These are phyloP conservation scores for Alternaria rosae DNA, from an alignment of 2,329 filamentous ascomycete genomes.

Conservation along the genomic window DNA sequence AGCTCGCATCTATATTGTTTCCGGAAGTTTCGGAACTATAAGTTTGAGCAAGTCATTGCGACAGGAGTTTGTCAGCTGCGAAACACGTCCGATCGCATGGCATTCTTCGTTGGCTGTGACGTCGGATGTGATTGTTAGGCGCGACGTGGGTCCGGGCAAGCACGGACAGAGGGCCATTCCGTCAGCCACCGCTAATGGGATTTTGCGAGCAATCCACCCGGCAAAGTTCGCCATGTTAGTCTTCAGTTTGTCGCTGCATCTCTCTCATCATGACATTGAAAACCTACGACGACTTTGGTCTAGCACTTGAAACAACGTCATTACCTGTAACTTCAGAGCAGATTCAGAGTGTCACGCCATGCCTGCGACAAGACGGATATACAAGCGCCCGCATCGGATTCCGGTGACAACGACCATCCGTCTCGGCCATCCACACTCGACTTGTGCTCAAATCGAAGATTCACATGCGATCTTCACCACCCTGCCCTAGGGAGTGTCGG, in stretches of 20 bases:
- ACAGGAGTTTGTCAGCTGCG: slow-evolving; percentile 38
- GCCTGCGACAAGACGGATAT: slow-evolving; percentile 11
- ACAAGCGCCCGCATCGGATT: slow-evolving; percentile 17
- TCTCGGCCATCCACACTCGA: slow-evolving; percentile 15
- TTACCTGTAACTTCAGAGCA: slow-evolving; percentile 3
- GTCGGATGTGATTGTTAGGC: slow-evolving; percentile 15
- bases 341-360: slow-evolving; percentile 12
- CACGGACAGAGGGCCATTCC: slow-evolving; percentile 5
- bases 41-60: slow-evolving; percentile 24
- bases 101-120: slow-evolving; percentile 24
- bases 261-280: neutral
- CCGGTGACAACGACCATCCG: slow-evolving; percentile 20
- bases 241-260: neutral
- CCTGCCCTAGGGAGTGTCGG: slow-evolving; percentile 2
- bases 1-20: slow-evolving; percentile 22
- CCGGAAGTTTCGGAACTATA: slow-evolving; percentile 37
- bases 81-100: slow-evolving; percentile 32
- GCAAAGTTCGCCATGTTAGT: slow-evolving; percentile 10
- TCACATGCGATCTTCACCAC: slow-evolving; percentile 1
- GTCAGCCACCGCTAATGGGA: slow-evolving; percentile 18
- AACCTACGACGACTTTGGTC: neutral
- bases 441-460: slow-evolving; percentile 5
- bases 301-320: neutral
- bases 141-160: slow-evolving; percentile 14
- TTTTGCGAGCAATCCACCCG: neutral